Evolutionary conservation across 306 rosid species (phyloP).

Genomic region (Acacia acuminata): DNA sequence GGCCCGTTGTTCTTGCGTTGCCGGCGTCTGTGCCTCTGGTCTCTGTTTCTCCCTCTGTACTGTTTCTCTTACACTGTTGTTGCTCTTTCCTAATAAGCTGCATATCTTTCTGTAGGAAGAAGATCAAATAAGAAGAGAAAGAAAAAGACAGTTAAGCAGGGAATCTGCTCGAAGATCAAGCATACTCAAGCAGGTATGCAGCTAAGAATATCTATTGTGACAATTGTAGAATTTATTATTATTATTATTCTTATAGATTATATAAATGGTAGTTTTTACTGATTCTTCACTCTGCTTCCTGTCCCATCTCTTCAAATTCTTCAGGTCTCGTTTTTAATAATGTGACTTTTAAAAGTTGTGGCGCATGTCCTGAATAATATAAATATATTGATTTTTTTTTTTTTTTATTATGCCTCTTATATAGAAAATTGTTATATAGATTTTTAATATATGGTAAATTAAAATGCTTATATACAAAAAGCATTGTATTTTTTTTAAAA

Average conservation of each 20-base stretch:
- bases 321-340: no score
- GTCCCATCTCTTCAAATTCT: no score
- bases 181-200: slow-evolving; percentile 41
- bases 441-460: background rate
- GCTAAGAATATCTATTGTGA: no score
- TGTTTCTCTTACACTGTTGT: no score
- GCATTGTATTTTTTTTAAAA: background rate
- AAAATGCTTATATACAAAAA: background rate
- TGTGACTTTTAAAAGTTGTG: no score
- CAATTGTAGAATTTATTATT: no score
- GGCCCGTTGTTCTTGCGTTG: no score
- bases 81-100: background rate
- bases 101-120: slow-evolving; percentile 41
- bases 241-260: no score
- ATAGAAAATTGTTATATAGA: background rate
- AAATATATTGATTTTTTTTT: background rate
- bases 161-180: slow-evolving; percentile 41
- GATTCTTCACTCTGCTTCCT: no score
- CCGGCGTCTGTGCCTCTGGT: no score
- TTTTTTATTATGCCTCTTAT: background rate
- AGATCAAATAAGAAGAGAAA: slow-evolving; percentile 6
- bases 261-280: no score
- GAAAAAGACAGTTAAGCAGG: slow-evolving; percentile 36
- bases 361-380: background rate
- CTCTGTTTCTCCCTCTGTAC: no score